Evolutionary conservation across 2,329 filamentous ascomycete genomes (phyloP).

Genomic region (Fonsecaea pedrosoi): DNA sequence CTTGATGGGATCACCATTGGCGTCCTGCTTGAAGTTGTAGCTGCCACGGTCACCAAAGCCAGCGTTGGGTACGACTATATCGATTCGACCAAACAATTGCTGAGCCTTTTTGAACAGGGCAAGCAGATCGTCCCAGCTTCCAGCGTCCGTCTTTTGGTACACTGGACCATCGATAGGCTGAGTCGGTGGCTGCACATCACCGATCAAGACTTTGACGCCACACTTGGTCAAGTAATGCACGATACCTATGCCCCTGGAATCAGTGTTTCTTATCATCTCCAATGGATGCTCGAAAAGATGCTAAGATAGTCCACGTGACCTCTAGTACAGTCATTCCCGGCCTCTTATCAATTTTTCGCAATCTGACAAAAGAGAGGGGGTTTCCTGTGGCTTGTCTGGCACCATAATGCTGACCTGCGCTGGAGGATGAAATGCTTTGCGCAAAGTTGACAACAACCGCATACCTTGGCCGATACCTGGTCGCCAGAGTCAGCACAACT

Average conservation of each 20-base stretch:
- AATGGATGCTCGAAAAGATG: neutral
- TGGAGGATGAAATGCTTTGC: neutral
- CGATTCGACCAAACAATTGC: neutral
- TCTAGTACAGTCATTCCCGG: too few species aligned
- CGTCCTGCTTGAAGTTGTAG: neutral
- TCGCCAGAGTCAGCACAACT: neutral
- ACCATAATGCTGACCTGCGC: neutral
- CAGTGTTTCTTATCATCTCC: neutral
- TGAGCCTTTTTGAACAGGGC: slow-evolving; percentile 7
- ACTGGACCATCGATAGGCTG: neutral
- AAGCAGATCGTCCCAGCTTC: slow-evolving; percentile 1
- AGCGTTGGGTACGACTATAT: slow-evolving; percentile 1
- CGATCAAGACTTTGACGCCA: slow-evolving; percentile 4
- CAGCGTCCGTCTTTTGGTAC: slow-evolving; percentile 1
- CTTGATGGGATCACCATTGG: neutral
- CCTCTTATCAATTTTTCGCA: too few species aligned
- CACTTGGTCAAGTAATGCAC: slow-evolving; percentile 4
- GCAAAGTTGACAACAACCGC: neutral
- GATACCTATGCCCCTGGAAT: neutral
- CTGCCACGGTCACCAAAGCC: neutral
- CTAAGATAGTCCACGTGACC: neutral
- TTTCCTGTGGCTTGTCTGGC: neutral
- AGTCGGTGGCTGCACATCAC: neutral
- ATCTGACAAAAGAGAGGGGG: too few species aligned
- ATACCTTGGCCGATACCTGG: slow-evolving; percentile 3